Evolutionary conservation across 1,284 basidiomycete genomes (phyloP).

Genomic region (Ganoderma leucocontextum): DNA sequence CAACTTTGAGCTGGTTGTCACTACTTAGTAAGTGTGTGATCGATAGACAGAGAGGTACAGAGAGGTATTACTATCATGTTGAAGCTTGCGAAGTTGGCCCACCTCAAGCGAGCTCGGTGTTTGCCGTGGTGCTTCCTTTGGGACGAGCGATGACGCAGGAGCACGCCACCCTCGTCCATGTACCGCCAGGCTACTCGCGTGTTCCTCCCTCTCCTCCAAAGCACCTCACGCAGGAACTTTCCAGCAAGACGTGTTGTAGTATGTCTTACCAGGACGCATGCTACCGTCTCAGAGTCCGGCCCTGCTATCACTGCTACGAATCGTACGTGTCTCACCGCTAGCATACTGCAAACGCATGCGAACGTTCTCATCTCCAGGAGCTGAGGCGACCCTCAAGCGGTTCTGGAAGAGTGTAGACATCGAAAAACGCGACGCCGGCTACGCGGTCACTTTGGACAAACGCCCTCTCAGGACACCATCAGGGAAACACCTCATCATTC

Average conservation of each 20-base stretch:
- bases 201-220: constrained; percentile 23
- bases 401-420: constrained; percentile 93
- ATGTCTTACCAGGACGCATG: constrained; percentile 24
- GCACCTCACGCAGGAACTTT: constrained; percentile 20
- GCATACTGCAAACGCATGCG: constrained; percentile 6
- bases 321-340: constrained; percentile 35
- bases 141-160: background rate
- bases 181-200: constrained; percentile 28
- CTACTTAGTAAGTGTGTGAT: too few relatives aligned
- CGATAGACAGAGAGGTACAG: too few relatives aligned
- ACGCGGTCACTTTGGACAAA: constrained; percentile 83
- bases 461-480: constrained; percentile 89
- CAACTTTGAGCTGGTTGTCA: too few relatives aligned
- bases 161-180: constrained; percentile 17
- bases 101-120: background rate
- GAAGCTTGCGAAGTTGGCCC: too few relatives aligned
- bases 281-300: constrained; percentile 33
- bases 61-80: too few relatives aligned
- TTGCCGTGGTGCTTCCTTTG: background rate
- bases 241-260: constrained; percentile 3
- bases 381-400: constrained; percentile 83
- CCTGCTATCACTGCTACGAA: constrained; percentile 44
- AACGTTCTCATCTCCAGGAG: constrained; percentile 59
- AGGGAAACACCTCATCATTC: constrained; percentile 80
- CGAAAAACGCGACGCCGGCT: constrained; percentile 64